Base-by-base conservation (phyloP, 2,329 filamentous ascomycete genomes). In the Shiraia sp. region DNA sequence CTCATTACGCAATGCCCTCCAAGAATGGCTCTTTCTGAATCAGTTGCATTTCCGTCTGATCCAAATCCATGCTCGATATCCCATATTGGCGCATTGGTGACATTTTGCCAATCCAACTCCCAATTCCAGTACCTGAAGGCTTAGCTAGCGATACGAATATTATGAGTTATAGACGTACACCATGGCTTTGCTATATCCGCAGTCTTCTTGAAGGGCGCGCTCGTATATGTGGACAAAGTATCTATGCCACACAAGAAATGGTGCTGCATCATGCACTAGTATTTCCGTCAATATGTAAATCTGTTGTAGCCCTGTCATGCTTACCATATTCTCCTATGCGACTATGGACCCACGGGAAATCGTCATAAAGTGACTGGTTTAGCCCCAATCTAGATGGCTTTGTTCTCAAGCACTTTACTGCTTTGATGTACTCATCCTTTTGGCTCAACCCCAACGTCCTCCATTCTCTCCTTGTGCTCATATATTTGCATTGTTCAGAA, bases 161-260 rank as follows among this genome's bases (percentile, higher is more conserved):
- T 29, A 5, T 29, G 15, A 13, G 34, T 25, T 4, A 22, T 22
- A 23, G 16, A 29, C 10, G 25, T 16, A 50, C 47, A 40, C 32
- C 10, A 51, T 33, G 16, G 12, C 14, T 6, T 36, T 51, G 16
- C 37, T 36, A 33, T 64, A 67, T 16, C 47, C 55, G 38, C 66
- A 67, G 3, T 42, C 24, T 13, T 39, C 23, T 10, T 45, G 32
- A 5, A 72, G 51, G 0, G 55, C 51, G 3, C 41, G 37, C 29
- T 69, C 57, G 36, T 69, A 71, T 13, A 63, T 28, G 23, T 67
- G 53, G 5, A 65, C 44, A 32, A 69, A 67, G 32, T 64, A 68
- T 8, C 68, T 47, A 38, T 72, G 68, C 68, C 68, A 71, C 0
- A 61, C 49, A 2, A 71, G 55, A 44, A 70, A 71, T 0, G 54